Percentiles rank a stretch among this genome's conserved stretches.
phyloP scores from a whole-genome alignment of 257 asterid genomes.

The Jacaranda mimosifolia region DNA sequence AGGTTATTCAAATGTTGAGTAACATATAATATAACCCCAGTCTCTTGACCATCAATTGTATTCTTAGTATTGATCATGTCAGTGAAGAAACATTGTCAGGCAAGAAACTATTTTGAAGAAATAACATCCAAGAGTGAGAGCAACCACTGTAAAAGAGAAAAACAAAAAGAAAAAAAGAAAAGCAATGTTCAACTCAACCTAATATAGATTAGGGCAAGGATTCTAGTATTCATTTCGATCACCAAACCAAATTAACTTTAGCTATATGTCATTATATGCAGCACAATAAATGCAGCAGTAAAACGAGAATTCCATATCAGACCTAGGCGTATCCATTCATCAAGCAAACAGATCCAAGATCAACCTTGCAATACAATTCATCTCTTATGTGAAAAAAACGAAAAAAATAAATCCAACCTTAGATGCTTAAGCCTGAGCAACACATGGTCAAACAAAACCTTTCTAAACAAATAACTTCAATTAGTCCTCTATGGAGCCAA shows the following conservation, averaged over 20 bases:
- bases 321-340: neutral
- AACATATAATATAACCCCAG: neutral
- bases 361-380: constrained; percentile 5
- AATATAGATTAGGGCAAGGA: neutral
- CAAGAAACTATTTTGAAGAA: neutral
- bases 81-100: neutral
- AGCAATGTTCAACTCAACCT: neutral
- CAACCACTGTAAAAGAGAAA: neutral
- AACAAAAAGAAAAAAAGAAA: neutral
- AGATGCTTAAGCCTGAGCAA: neutral
- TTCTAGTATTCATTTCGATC: neutral
- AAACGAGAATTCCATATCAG: neutral
- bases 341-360: constrained; percentile 1
- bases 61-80: neutral
- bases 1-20: neutral
- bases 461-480: neutral
- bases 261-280: neutral
- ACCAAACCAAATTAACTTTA: neutral
- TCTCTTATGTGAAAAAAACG: neutral
- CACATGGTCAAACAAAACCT: neutral
- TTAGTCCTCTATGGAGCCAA: neutral
- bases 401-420: neutral
- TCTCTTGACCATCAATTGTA: neutral
- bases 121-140: neutral
- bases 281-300: constrained; percentile 2